Evolutionary conservation across 176 grass and related monocot genomes (phyloP), one percentile per base, ranked within the genome.

Genomic region (Triticum urartu): DNA sequence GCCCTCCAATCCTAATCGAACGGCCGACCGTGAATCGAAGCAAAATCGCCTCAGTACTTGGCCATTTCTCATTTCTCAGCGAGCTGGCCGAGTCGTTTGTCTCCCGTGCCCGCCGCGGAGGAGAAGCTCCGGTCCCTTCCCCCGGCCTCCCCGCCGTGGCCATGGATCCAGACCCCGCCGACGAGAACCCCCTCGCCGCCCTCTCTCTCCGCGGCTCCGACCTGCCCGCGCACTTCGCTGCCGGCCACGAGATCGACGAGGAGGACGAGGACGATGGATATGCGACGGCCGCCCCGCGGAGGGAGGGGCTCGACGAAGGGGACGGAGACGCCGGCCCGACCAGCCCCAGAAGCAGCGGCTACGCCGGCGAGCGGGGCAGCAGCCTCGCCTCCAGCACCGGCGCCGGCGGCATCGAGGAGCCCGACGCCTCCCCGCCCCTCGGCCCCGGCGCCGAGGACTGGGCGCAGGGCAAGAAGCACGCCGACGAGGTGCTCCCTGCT

Each of bases 261-360:
- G 84, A 80, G 28, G 87, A 85, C 5, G 86, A 85, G 2, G 84
- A 81, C 7, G 84, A 87, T 24, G 81, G 83, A 21, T 89, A 91
- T 63, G 62, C 87, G 25, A 88, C 89, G 26, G 81, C 89, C n/a
- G 77, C 40, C 64, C 4, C 11, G 61, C 4, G 88, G 88, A 85
- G 72, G 56, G 76, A 88, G 52, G 86, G 81, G 28, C 67, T 81
- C 56, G 81, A 86, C 14, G 79, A 86, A 9, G 86, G 61, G 14
- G 86, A 66, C 72, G 88, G 88, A 8, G 85, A 84, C 52, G 56
- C 79, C 11, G 87, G 28, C 25, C 92, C 89, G 5, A 10, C 42
- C 10, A 98, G 93, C 78, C 92, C 97, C 76, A 92, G 94, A 72
- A 95, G 96, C 71, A 94, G 93, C 56, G 93, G 93, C 71, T 98